A percentile compares a stretch with the other conserved stretches of the same genome.
Conservation (phyloP, 23 red algal species). For the Gracilaria vermiculophylla region DNA sequence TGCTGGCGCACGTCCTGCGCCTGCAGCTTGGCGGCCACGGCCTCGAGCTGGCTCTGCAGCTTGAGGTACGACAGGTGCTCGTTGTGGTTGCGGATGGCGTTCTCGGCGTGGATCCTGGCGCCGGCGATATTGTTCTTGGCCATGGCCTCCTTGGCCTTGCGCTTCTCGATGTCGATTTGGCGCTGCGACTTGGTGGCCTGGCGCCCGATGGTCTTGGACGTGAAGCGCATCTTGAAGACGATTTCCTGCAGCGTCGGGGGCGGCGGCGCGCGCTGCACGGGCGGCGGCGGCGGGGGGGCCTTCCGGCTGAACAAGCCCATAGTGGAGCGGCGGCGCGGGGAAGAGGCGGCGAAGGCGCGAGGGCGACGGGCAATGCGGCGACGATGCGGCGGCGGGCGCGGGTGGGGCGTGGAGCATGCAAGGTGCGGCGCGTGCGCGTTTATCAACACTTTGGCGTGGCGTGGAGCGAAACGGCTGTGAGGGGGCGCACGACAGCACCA, state of each 20-base stretch:
- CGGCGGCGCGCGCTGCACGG: slow-evolving; percentile 33
- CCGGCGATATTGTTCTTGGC: slow-evolving; percentile 87
- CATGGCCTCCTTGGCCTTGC: slow-evolving; percentile 74
- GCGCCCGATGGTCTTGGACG: slow-evolving; percentile 84
- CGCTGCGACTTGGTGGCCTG: slow-evolving; percentile 79
- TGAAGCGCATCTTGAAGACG: slow-evolving; percentile 93
- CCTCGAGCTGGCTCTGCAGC: slow-evolving; percentile 85
- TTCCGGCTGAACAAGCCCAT: slow-evolving; percentile 66
- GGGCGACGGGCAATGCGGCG: too few species aligned
- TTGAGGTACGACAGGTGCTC: slow-evolving; percentile 80
- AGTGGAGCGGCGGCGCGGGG: neutral
- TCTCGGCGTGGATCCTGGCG: slow-evolving; percentile 94
- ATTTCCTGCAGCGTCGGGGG: slow-evolving; percentile 69
- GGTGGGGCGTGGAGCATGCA: too few species aligned
- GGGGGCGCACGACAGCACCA: too few species aligned
- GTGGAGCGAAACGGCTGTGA: too few species aligned
- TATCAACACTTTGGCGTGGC: too few species aligned
- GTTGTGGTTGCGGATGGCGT: slow-evolving; percentile 85
- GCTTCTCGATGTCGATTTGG: slow-evolving; percentile 78
- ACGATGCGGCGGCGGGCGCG: too few species aligned
- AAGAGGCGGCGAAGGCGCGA: neutral
- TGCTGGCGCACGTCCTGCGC: slow-evolving; percentile 66
- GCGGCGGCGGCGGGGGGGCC: slow-evolving; percentile 58
- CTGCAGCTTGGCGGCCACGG: slow-evolving; percentile 88
- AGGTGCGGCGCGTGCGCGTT: too few species aligned